Percentiles rank a stretch among this genome's conserved stretches.
phyloP scores from a whole-genome alignment of 2,329 filamentous ascomycete genomes.

The Thielaviopsis populi region DNA sequence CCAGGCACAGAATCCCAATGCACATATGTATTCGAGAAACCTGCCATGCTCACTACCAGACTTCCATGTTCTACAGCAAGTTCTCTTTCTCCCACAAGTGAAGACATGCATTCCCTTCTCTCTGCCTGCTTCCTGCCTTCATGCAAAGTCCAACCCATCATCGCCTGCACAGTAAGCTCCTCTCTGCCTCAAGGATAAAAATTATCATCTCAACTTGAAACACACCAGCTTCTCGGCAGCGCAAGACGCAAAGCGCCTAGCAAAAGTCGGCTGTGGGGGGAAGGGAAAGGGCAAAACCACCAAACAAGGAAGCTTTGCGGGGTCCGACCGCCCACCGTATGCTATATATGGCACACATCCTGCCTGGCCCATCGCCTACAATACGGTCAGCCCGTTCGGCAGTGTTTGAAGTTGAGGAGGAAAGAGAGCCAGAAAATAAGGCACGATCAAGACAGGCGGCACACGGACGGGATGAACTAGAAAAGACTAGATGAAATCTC shows the following conservation, averaged over 20 bases:
- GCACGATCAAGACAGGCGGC: neutral
- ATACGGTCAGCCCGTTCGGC: neutral
- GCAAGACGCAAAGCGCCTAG: neutral
- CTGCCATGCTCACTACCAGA: neutral
- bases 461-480: neutral
- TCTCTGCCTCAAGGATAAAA: neutral
- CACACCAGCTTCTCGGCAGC: neutral
- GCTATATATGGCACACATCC: neutral
- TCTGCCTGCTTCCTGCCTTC: neutral
- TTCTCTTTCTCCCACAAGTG: neutral
- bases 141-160: neutral
- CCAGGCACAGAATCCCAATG: neutral
- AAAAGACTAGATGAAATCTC: conserved; percentile 3
- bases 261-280: neutral
- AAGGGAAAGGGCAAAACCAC: neutral
- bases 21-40: neutral
- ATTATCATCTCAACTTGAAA: conserved; percentile 6
- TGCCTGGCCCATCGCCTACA: neutral
- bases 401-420: neutral
- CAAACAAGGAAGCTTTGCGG: neutral
- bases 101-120: neutral
- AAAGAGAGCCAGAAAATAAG: neutral
- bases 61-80: neutral
- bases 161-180: neutral
- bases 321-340: neutral